Evolutionary conservation across 495 filamentous ascomycete species (phyloP).

Genomic region (Bacidia gigantensis): DNA sequence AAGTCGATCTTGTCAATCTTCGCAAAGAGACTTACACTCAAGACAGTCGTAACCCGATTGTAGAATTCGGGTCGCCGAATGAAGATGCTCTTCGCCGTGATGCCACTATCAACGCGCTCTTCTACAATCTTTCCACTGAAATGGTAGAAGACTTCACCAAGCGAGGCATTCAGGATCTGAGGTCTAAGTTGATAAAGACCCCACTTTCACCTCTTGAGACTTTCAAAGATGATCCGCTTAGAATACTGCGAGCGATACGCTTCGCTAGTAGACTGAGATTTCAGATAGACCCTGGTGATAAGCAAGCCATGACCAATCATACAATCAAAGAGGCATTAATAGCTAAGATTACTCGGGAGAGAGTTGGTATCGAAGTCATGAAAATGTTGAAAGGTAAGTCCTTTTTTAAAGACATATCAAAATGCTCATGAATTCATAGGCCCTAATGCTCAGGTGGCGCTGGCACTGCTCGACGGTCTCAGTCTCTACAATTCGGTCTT

Average conservation of each 20-base stretch:
- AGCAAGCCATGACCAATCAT: slow-evolving; percentile 58
- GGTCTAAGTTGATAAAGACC: slow-evolving; percentile 59
- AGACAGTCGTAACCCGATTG: slow-evolving; percentile 75
- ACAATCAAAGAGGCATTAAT: slow-evolving; percentile 63
- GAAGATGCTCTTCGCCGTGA: slow-evolving; percentile 86
- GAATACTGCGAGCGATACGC: slow-evolving; percentile 76
- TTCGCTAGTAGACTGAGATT: slow-evolving; percentile 82
- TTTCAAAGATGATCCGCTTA: slow-evolving; percentile 86
- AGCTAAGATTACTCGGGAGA: slow-evolving; percentile 82
- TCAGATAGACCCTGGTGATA: slow-evolving; percentile 51
- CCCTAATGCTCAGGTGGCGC: slow-evolving; percentile 50
- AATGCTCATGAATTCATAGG: slow-evolving; percentile 28
- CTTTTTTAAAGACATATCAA: background rate
- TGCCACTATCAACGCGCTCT: slow-evolving; percentile 89
- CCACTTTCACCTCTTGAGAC: slow-evolving; percentile 83
- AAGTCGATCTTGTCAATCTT: slow-evolving; percentile 89
- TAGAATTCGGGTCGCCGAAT: slow-evolving; percentile 84
- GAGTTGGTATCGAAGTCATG: slow-evolving; percentile 67
- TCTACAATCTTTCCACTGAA: slow-evolving; percentile 74
- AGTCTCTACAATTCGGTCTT: slow-evolving; percentile 72
- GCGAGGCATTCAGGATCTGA: slow-evolving; percentile 60
- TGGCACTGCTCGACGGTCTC: slow-evolving; percentile 61
- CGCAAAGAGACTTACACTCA: slow-evolving; percentile 79
- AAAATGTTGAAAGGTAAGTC: slow-evolving; percentile 72
- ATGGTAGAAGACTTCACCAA: slow-evolving; percentile 75